Evolutionary conservation across 495 filamentous ascomycete species (phyloP).

Genomic region (Cryomyces antarcticus): DNA sequence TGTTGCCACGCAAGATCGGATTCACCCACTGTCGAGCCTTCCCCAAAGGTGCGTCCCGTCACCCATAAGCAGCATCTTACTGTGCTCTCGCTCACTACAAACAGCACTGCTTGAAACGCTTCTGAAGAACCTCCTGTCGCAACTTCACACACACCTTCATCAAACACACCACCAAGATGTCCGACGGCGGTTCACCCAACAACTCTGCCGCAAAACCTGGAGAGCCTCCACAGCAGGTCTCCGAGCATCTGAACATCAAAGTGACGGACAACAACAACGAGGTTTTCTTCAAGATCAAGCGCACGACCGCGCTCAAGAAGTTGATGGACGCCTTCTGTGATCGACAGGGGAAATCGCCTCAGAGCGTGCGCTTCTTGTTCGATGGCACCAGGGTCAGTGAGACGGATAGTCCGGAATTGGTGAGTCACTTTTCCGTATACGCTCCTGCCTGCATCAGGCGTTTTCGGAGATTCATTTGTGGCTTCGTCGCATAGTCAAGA

Average conservation of each 20-base stretch:
- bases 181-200: slow-evolving; percentile 21
- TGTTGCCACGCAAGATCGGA: no score
- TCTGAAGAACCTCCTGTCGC: not conserved
- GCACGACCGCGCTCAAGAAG: slow-evolving; percentile 86
- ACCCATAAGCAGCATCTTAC: no score
- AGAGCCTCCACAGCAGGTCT: slow-evolving; percentile 27
- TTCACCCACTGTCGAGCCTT: no score
- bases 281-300: slow-evolving; percentile 99
- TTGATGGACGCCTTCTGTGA: slow-evolving; percentile 99
- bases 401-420: slow-evolving; percentile 75
- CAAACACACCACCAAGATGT: slow-evolving; percentile 18
- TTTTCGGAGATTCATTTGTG: not conserved
- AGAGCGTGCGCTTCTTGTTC: slow-evolving; percentile 86
- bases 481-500: not conserved
- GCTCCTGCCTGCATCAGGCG: not conserved
- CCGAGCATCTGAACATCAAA: slow-evolving; percentile 96
- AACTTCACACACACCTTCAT: not conserved
- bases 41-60: no score
- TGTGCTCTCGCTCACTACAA: no score
- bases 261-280: slow-evolving; percentile 99
- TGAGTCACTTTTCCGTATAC: slow-evolving; percentile 28
- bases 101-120: no score
- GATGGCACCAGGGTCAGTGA: slow-evolving; percentile 81
- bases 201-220: slow-evolving; percentile 34
- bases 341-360: slow-evolving; percentile 67